Evolutionary conservation across 2,329 filamentous ascomycete genomes (phyloP).

Genomic region (Harringtonia aguacate): DNA sequence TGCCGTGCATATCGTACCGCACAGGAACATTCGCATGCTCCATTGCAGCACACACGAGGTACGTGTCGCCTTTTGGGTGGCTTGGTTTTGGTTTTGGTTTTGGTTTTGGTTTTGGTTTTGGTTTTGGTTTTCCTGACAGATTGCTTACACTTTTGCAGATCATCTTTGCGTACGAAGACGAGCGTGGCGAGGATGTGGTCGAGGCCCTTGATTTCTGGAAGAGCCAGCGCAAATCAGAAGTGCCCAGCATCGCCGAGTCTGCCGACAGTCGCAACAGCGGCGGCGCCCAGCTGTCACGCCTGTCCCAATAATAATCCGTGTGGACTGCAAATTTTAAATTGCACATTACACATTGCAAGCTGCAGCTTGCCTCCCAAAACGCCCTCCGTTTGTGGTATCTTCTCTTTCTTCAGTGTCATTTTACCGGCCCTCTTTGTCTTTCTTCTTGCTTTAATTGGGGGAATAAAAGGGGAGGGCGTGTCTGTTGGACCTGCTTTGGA

Average conservation of each 20-base stretch:
- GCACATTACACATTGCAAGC: too few relatives aligned
- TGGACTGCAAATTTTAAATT: too few relatives aligned
- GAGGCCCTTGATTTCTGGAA: constrained; percentile 97
- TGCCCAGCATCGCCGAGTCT: constrained; percentile 6
- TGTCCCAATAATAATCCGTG: constrained; percentile 6
- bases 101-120: not conserved
- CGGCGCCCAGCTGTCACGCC: not conserved
- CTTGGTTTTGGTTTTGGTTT: constrained; percentile 8
- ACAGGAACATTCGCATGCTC: constrained; percentile 94
- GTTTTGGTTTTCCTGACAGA: constrained; percentile 24
- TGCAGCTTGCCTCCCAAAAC: too few relatives aligned
- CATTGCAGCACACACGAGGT: constrained; percentile 97
- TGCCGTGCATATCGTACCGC: constrained; percentile 89
- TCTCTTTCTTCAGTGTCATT: too few relatives aligned
- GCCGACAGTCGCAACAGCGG: not conserved
- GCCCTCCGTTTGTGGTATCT: too few relatives aligned
- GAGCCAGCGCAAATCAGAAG: constrained; percentile 38
- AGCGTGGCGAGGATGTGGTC: constrained; percentile 84
- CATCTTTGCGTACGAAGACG: constrained; percentile 94
- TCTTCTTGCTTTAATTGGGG: not conserved
- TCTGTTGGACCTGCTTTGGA: not conserved
- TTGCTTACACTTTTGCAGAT: constrained; percentile 51
- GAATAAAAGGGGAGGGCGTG: not conserved
- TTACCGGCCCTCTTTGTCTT: not conserved
- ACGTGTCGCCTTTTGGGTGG: constrained; percentile 25